phyloP scores from a whole-genome alignment of 257 asterid genomes.

The Nicotiana sylvestris region DNA sequence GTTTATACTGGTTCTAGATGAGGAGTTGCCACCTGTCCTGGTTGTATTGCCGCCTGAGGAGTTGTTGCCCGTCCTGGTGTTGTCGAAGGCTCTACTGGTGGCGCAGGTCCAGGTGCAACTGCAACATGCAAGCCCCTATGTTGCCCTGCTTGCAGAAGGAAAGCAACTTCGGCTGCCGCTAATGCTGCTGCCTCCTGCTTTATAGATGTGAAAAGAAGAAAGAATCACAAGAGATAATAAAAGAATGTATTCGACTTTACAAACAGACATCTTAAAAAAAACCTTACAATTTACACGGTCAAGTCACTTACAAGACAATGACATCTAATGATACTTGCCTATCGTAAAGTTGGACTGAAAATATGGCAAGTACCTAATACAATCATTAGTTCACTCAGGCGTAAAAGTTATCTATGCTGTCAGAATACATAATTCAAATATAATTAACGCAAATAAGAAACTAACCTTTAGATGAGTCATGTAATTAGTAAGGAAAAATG shows the following conservation, averaged over 20 bases:
- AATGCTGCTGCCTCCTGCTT: slow-evolving; percentile 44
- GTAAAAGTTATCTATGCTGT: neutral
- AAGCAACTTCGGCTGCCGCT: slow-evolving; percentile 48
- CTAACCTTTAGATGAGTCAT: neutral
- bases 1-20: slow-evolving; percentile 10
- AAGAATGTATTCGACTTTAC: neutral
- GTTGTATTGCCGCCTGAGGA: slow-evolving; percentile 7
- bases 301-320: neutral
- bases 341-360: neutral
- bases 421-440: neutral
- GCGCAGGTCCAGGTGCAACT: slow-evolving; percentile 26
- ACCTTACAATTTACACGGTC: neutral
- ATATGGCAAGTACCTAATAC: neutral
- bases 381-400: neutral
- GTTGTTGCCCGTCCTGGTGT: slow-evolving; percentile 7
- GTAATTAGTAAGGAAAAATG: neutral
- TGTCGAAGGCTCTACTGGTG: slow-evolving; percentile 15
- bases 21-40: neutral
- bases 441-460: neutral
- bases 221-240: neutral
- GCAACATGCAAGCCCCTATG: slow-evolving; percentile 40
- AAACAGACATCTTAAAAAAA: neutral
- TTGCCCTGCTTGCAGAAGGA: slow-evolving; percentile 41
- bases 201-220: neutral
- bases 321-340: neutral